Evolutionary conservation across 2,329 filamentous ascomycete genomes (phyloP).

Genomic region (Metarhizium album): DNA sequence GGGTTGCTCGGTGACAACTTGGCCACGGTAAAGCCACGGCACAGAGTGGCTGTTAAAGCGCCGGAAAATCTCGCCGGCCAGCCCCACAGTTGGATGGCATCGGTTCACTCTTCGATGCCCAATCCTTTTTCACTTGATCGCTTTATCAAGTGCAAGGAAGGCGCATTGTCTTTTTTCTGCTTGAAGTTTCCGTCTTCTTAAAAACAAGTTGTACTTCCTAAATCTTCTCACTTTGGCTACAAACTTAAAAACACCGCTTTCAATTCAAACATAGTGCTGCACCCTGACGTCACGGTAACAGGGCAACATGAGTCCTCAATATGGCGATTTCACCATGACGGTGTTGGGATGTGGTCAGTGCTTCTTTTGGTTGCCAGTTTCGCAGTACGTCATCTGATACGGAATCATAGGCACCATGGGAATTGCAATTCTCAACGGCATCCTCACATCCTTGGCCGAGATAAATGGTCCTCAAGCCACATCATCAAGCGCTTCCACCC

Average conservation of each 20-base stretch:
- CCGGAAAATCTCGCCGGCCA: conserved; percentile 4
- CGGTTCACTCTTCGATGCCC: background rate
- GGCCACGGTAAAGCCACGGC: conserved; percentile 6
- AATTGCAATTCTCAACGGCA: conserved; percentile 70
- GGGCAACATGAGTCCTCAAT: conserved; percentile 13
- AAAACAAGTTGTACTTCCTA: background rate
- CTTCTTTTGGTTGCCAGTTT: background rate
- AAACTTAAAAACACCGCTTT: background rate
- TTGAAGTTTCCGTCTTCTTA: too few species aligned
- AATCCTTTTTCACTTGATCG: background rate
- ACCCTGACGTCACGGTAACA: background rate
- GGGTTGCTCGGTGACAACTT: conserved; percentile 5
- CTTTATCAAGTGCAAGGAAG: too few species aligned
- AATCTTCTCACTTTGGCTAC: background rate
- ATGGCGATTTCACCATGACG: conserved; percentile 56
- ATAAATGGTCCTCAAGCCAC: conserved; percentile 34
- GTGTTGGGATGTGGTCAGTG: conserved; percentile 70
- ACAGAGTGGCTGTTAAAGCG: background rate
- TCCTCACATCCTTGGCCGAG: conserved; percentile 58
- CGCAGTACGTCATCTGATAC: background rate
- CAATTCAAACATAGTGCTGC: background rate
- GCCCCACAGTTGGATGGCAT: background rate
- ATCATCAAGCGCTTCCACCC: conserved; percentile 31
- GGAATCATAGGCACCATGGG: conserved; percentile 61
- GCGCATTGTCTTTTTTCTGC: too few species aligned